Evolutionary conservation across 1,139 yeast species (phyloP).

Genomic region (Lizanozyma gosingica): DNA sequence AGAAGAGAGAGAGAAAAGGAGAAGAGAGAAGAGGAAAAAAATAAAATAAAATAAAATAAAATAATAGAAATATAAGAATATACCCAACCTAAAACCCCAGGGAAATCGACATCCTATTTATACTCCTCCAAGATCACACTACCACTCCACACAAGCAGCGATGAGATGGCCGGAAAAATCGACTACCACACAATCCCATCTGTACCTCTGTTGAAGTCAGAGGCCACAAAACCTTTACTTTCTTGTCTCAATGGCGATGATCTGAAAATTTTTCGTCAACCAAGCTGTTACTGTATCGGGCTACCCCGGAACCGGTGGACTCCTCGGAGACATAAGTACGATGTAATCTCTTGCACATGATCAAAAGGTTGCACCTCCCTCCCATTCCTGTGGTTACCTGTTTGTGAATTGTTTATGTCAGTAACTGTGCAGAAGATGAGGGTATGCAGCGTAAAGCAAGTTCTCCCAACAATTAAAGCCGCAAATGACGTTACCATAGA

Average conservation of each 20-base stretch:
- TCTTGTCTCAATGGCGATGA: not conserved
- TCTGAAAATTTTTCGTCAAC: not conserved
- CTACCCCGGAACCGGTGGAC: no score
- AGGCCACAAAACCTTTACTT: not conserved
- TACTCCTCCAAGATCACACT: not conserved
- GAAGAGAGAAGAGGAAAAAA: conserved; percentile 8
- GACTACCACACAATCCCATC: not conserved
- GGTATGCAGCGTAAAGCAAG: no score
- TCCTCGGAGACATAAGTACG: no score
- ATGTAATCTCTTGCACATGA: no score
- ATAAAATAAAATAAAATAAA: conserved; percentile 3
- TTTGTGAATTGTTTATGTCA: no score
- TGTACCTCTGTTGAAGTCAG: not conserved
- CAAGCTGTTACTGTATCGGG: no score
- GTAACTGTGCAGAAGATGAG: no score
- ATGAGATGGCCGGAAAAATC: not conserved
- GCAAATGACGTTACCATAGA: no score
- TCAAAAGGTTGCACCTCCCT: no score
- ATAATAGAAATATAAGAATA: conserved; percentile 1
- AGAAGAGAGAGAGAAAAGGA: conserved; percentile 12
- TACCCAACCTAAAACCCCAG: not conserved
- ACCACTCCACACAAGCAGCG: no score
- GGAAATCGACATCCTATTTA: not conserved
- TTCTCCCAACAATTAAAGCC: no score
- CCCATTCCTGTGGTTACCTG: no score